These are phyloP conservation scores for Colletotrichum sp. DNA, from an alignment of 2,329 filamentous ascomycete genomes.

Conservation along the genomic window DNA sequence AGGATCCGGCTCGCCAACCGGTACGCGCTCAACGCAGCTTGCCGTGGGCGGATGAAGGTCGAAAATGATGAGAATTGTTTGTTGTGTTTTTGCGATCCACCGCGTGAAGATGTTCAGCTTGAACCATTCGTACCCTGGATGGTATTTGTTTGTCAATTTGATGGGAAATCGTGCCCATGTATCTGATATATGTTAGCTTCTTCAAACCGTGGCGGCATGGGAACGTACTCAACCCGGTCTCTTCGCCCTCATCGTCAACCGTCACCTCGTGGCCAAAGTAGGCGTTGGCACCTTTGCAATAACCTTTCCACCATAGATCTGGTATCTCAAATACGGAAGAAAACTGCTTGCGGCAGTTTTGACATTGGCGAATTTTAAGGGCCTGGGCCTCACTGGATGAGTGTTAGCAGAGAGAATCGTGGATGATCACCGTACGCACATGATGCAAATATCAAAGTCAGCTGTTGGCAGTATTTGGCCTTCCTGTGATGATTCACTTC, in stretches of 20 bases:
- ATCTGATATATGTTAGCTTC: conserved; percentile 22
- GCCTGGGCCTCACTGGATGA: conserved; percentile 33
- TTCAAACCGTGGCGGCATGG: not conserved
- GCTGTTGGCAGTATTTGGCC: not conserved
- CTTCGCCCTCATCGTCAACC: conserved; percentile 8
- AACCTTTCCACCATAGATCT: conserved; percentile 39
- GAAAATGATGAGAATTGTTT: conserved; percentile 35
- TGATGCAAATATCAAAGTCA: conserved; percentile 10
- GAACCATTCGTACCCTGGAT: conserved; percentile 34
- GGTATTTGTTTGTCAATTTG: conserved; percentile 24
- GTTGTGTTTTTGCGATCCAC: conserved; percentile 25
- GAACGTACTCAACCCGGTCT: conserved; percentile 25
- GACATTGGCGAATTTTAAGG: conserved; percentile 32
- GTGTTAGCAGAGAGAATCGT: not conserved
- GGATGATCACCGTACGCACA: not conserved
- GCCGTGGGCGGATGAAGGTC: conserved; percentile 22
- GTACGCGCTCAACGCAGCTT: not conserved
- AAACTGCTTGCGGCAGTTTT: conserved; percentile 28
- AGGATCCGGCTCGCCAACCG: not conserved
- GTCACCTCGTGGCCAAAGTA: conserved; percentile 39
- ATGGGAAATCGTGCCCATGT: conserved; percentile 37
- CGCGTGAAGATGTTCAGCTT: conserved; percentile 38
- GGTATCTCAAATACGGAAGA: conserved; percentile 31
- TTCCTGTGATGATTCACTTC: not conserved
- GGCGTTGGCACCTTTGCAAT: conserved; percentile 39